Conservation (phyloP, 495 filamentous ascomycete species). For the Podospora fimiseda region DNA sequence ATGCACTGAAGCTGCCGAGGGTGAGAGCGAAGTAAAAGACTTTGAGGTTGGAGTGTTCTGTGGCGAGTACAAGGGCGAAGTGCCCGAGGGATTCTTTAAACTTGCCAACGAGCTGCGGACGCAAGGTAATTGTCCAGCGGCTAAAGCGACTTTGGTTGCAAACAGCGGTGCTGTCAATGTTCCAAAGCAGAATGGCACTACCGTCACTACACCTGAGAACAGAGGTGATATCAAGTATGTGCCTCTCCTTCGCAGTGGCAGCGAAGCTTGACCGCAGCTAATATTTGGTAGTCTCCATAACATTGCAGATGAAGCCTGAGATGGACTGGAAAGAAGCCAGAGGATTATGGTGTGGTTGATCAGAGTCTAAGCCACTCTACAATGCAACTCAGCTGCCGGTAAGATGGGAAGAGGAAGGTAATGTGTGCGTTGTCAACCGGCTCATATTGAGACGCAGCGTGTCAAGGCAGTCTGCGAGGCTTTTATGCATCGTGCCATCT, state of each 20-base stretch:
- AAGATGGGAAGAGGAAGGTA: neutral
- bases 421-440: neutral
- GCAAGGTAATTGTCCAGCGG: too few relatives aligned
- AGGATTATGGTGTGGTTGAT: too few relatives aligned
- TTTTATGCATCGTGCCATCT: neutral
- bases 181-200: neutral
- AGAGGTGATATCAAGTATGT: neutral
- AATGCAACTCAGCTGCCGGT: neutral
- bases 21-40: slow-evolving; percentile 43
- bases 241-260: neutral
- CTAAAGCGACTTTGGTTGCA: neutral
- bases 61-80: slow-evolving; percentile 80
- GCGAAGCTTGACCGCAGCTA: too few relatives aligned
- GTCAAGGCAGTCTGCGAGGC: neutral
- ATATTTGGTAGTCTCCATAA: neutral
- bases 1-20: slow-evolving; percentile 63
- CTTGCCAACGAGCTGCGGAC: slow-evolving; percentile 68
- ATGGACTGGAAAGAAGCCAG: neutral
- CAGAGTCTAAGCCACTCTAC: neutral
- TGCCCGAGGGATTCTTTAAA: slow-evolving; percentile 77
- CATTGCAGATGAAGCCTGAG: neutral
- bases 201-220: neutral
- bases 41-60: slow-evolving; percentile 98
- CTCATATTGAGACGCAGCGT: neutral
- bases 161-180: neutral